Conservation (phyloP, 306 rosid species). For the Calophaca sinica region DNA sequence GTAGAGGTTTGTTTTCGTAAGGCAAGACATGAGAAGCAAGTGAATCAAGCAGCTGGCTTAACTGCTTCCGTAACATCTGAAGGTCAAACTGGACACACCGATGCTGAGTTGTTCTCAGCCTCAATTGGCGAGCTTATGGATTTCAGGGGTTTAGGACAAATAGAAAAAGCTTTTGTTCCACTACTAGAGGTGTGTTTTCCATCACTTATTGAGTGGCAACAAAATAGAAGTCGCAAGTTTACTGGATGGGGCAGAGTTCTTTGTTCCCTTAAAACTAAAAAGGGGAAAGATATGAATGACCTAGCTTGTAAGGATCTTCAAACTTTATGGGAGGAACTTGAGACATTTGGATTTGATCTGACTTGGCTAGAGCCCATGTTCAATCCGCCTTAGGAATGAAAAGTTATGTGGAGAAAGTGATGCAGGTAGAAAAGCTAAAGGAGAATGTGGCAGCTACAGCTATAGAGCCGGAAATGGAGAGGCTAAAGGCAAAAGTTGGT, state of each 20-base stretch:
- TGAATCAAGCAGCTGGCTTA: background rate
- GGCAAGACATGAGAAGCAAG: background rate
- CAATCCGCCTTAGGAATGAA: conserved; percentile 41
- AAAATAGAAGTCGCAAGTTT: conserved; percentile 41
- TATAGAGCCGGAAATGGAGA: conserved; percentile 35
- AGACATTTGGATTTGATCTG: conserved; percentile 40
- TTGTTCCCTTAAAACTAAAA: conserved; percentile 30
- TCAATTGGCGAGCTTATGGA: background rate
- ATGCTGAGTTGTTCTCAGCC: background rate
- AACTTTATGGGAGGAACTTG: conserved; percentile 47
- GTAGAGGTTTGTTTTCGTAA: background rate
- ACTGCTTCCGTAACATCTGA: background rate
- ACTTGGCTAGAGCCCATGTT: conserved; percentile 48
- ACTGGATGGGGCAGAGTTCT: conserved; percentile 47
- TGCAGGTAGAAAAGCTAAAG: background rate
- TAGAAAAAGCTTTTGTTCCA: conserved; percentile 40
- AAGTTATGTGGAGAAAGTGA: conserved; percentile 35
- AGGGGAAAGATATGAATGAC: conserved; percentile 27
- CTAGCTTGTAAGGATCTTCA: conserved; percentile 21
- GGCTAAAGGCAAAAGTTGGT: conserved; percentile 35
- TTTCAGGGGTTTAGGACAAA: conserved; percentile 30
- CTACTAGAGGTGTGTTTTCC: conserved; percentile 43
- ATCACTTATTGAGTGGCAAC: conserved; percentile 37
- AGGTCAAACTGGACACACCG: background rate
- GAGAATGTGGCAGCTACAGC: background rate